Percentiles rank a stretch among this genome's conserved stretches.
These are phyloP conservation scores for Pseudognaphalium luteoalbum DNA, from an alignment of 129 eudicot species.

Conservation along the genomic window DNA sequence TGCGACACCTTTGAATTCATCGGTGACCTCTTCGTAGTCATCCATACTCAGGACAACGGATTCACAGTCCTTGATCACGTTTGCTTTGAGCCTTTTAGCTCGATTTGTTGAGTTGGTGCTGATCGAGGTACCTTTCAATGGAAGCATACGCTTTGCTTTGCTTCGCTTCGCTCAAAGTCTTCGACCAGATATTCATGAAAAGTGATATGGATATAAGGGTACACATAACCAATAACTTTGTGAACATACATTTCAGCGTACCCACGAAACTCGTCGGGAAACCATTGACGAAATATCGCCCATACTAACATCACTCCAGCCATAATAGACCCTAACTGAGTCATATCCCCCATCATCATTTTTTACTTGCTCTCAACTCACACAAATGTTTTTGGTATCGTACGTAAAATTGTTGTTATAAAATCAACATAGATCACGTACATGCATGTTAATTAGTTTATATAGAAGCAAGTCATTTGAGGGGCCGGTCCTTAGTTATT, in stretches of 20 bases:
- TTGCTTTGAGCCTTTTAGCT: conserved; percentile 42
- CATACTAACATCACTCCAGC: conserved; percentile 23
- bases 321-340: conserved; percentile 10
- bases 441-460: too few species aligned
- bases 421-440: too few species aligned
- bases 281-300: conserved; percentile 10
- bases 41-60: conserved; percentile 48
- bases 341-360: too few species aligned
- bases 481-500: too few species aligned
- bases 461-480: too few species aligned
- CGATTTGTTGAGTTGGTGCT: conserved; percentile 22
- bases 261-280: conserved; percentile 9
- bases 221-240: background rate
- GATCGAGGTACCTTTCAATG: conserved; percentile 47
- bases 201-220: conserved; percentile 29
- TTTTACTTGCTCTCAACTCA: too few species aligned
- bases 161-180: conserved; percentile 36
- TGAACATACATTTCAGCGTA: background rate
- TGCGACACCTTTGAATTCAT: conserved; percentile 38
- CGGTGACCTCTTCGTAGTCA: conserved; percentile 41
- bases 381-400: too few species aligned
- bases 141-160: conserved; percentile 36
- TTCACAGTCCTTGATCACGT: conserved; percentile 27
- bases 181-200: conserved; percentile 38
- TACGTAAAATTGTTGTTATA: too few species aligned